A percentile compares a stretch with the other conserved stretches of the same genome.
Evolutionary conservation across 2,329 filamentous ascomycete genomes (phyloP).

Genomic region (Fusarium sp.): DNA sequence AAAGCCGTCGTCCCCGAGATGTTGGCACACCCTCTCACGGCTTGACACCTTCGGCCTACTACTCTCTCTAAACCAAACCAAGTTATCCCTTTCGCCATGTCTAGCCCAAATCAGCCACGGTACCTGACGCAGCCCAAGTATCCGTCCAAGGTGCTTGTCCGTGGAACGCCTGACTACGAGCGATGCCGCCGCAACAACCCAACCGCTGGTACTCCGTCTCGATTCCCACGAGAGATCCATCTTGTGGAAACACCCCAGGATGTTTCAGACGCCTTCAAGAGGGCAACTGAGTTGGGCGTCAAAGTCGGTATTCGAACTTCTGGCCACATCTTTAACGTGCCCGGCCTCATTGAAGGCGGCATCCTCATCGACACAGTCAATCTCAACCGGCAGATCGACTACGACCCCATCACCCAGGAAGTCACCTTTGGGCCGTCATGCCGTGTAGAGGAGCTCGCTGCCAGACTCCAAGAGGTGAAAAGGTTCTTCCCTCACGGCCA

Average conservation of each 20-base stretch:
- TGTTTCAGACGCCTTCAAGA: not conserved
- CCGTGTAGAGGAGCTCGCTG: constrained; percentile 13
- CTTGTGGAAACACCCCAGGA: constrained; percentile 1
- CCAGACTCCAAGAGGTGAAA: constrained; percentile 5
- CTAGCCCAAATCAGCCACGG: not conserved
- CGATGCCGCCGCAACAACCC: constrained; percentile 19
- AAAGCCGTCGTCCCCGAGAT: not conserved
- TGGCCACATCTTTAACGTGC: constrained; percentile 12
- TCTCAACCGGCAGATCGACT: constrained; percentile 10
- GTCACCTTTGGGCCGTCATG: constrained; percentile 7
- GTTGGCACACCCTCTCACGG: not conserved
- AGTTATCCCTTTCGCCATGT: not conserved
- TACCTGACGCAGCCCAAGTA: constrained; percentile 7
- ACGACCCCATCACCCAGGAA: constrained; percentile 7
- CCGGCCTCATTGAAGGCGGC: constrained; percentile 15
- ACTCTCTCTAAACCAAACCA: not conserved
- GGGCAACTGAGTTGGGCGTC: constrained; percentile 11
- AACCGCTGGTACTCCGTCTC: constrained; percentile 9
- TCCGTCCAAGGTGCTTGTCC: constrained; percentile 4
- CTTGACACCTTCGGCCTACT: not conserved
- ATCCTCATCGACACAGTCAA: constrained; percentile 19
- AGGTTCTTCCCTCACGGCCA: constrained; percentile 19
- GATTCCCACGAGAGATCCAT: constrained; percentile 13
- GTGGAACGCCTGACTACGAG: constrained; percentile 16
- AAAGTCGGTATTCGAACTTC: constrained; percentile 18